Evolutionary conservation across 805 yeast genomes (phyloP).

Genomic region (Kodamaea sagamina): DNA sequence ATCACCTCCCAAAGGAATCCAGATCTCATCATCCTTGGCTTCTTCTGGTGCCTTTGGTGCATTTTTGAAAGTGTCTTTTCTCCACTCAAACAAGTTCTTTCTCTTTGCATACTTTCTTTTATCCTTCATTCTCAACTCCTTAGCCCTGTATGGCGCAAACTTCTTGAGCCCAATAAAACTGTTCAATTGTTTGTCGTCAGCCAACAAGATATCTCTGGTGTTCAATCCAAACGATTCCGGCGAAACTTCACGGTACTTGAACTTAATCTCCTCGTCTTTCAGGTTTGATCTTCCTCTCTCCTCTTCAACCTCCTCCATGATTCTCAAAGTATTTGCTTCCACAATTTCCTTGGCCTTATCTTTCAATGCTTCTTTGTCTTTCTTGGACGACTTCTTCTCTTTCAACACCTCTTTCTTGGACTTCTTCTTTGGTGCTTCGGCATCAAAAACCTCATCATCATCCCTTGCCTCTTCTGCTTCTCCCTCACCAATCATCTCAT

Average conservation of each 20-base stretch:
- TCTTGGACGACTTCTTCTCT: conserved; percentile 58
- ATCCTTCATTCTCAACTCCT: conserved; percentile 71
- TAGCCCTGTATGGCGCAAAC: conserved; percentile 87
- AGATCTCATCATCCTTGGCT: conserved; percentile 38
- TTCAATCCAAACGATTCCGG: conserved; percentile 90
- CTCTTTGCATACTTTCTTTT: conserved; percentile 81
- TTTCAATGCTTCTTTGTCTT: conserved; percentile 60
- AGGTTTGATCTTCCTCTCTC: conserved; percentile 56
- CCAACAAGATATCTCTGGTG: conserved; percentile 82
- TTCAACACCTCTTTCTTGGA: conserved; percentile 57
- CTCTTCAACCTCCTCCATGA: conserved; percentile 65
- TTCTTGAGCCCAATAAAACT: conserved; percentile 85
- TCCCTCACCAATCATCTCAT: conserved; percentile 20
- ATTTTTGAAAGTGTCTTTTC: conserved; percentile 74
- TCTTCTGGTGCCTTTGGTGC: conserved; percentile 42
- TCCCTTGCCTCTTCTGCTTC: conserved; percentile 18
- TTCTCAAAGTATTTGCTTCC: conserved; percentile 65
- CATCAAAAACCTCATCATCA: conserved; percentile 15
- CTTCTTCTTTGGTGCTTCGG: conserved; percentile 37
- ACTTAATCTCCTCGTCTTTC: conserved; percentile 49
- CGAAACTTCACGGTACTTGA: conserved; percentile 90
- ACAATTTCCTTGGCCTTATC: conserved; percentile 76
- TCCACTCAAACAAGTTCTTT: conserved; percentile 85
- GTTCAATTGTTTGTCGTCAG: conserved; percentile 85
- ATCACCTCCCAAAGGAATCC: conserved; percentile 34